Evolutionary conservation across 768 basidiomycete genomes (phyloP).

Genomic region (Tricholomella constricta): DNA sequence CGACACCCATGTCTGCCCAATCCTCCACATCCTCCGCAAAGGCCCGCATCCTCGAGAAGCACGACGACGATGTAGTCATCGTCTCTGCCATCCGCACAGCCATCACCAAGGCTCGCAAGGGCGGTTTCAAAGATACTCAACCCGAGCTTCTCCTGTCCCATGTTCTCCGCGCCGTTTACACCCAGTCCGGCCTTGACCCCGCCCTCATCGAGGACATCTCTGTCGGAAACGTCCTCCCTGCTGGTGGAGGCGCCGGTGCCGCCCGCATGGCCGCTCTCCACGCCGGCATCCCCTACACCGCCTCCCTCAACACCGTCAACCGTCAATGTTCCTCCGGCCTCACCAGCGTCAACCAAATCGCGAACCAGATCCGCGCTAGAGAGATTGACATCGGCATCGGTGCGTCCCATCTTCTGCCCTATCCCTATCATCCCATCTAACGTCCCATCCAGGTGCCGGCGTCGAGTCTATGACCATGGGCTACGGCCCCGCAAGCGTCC

Average conservation of each 20-base stretch:
- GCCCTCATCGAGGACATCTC: conserved; percentile 80
- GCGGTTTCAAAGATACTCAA: conserved; percentile 89
- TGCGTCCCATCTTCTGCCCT: conserved; percentile 88
- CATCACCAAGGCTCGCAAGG: conserved; percentile 86
- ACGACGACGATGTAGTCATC: conserved; percentile 89
- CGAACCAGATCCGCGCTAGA: no score
- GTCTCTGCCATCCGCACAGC: conserved; percentile 88
- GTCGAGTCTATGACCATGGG: conserved; percentile 90
- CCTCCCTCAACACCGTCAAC: conserved; percentile 83
- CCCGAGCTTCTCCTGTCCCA: conserved; percentile 81
- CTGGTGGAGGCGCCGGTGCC: conserved; percentile 77
- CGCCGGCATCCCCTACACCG: conserved; percentile 79
- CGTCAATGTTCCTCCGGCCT: no score
- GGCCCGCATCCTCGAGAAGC: conserved; percentile 65
- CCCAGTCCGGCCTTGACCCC: conserved; percentile 70
- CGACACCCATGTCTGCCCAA: conserved; percentile 6
- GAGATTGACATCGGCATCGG: no score
- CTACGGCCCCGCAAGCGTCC: conserved; percentile 54
- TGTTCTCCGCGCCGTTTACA: conserved; percentile 72
- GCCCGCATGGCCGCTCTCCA: conserved; percentile 90
- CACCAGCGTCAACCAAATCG: no score
- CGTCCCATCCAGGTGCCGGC: conserved; percentile 83
- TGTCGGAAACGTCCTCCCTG: conserved; percentile 88
- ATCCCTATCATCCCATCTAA: no score
- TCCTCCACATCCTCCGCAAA: conserved; percentile 38